Percentiles rank a stretch among this genome's conserved stretches.
phyloP scores from a whole-genome alignment of 305 asterid species.

The Fraxinus velutina region DNA sequence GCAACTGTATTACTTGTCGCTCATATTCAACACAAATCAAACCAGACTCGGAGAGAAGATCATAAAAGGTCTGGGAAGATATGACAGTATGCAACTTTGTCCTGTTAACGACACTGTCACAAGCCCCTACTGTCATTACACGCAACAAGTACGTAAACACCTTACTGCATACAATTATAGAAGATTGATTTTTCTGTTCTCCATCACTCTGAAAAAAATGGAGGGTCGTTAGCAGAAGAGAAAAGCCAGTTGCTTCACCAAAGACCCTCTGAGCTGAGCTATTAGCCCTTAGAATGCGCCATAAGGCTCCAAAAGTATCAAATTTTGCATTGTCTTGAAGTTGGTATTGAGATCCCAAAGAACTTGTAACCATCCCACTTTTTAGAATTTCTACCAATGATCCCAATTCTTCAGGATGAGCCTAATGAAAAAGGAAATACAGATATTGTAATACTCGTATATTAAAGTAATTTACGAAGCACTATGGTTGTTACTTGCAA shows the following conservation, averaged over 20 bases:
- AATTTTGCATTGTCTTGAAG: constrained; percentile 82
- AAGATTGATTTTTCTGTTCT: constrained; percentile 44
- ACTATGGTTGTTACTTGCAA: constrained; percentile 14
- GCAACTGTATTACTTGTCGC: constrained; percentile 80
- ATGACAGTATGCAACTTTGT: constrained; percentile 62
- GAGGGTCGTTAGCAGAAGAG: constrained; percentile 85
- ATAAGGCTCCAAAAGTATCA: constrained; percentile 85
- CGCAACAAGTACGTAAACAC: constrained; percentile 81
- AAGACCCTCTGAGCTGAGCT: constrained; percentile 89
- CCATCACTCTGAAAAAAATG: constrained; percentile 75
- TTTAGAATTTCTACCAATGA: constrained; percentile 79
- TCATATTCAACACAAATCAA: constrained; percentile 86
- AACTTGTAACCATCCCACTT: constrained; percentile 94
- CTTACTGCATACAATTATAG: constrained; percentile 42
- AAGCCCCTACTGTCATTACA: constrained; percentile 78
- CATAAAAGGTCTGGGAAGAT: constrained; percentile 78
- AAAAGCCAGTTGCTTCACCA: constrained; percentile 98
- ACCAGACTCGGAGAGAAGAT: constrained; percentile 87
- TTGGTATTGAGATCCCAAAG: constrained; percentile 73
- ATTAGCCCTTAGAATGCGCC: constrained; percentile 85
- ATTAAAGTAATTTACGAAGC: constrained; percentile 13
- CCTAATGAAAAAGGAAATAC: constrained; percentile 44
- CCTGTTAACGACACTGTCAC: constrained; percentile 78
- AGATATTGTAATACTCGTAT: constrained; percentile 14
- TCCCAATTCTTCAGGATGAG: constrained; percentile 88